Evolutionary conservation across 768 basidiomycete genomes (phyloP), one percentile per base, ranked within the genome.

Genomic region (Tylopilus plumbeoviolaceoides): DNA sequence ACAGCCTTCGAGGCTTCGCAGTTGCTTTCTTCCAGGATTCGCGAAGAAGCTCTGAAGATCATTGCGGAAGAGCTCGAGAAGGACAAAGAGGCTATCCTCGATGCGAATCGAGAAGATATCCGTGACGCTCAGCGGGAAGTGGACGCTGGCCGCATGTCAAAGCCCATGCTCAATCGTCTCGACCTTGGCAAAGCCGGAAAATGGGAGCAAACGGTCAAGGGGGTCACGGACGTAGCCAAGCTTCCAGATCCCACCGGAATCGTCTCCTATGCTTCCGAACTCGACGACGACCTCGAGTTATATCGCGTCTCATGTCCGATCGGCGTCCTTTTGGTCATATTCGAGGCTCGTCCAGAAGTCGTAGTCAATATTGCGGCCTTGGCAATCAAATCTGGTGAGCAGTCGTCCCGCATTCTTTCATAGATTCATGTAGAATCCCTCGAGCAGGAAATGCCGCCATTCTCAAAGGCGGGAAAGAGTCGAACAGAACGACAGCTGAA

Each of bases 391-490:
- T 97, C 94, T 28, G 95, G 95, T 91, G 55, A 53, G 82, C 63
- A 18, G 6, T 18, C 21, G 20, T 44, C 43, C 17, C 18, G 18
- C 10, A 20, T 52, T 53, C 52, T 46, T 33, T 18, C 41, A 10
- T 46, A 44, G 12, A 15, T n/a, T 6, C 35, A 9, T 45, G 17
- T 54, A 31, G 15, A 59, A 48, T 5, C 1, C 48, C 31, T 40
- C 33, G 35, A 33, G 18, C 48, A 97, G 95, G 95, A 2, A 99
- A 99, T 67, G 88, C 94, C 20, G 95, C 95, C 9, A 98, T 99
- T 53, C 73, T 98, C 28, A 98, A 99, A 71, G 95, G 97, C 10
- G 97, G 97, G 7, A 98, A 95, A 67, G 97, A 99, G 67, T 98
- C 95, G 5, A 81, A 81, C 44, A 75, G 83, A 51, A 97, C 97